phyloP scores from a whole-genome alignment of 2,329 filamentous ascomycete genomes.

The Nothophoma quercina region DNA sequence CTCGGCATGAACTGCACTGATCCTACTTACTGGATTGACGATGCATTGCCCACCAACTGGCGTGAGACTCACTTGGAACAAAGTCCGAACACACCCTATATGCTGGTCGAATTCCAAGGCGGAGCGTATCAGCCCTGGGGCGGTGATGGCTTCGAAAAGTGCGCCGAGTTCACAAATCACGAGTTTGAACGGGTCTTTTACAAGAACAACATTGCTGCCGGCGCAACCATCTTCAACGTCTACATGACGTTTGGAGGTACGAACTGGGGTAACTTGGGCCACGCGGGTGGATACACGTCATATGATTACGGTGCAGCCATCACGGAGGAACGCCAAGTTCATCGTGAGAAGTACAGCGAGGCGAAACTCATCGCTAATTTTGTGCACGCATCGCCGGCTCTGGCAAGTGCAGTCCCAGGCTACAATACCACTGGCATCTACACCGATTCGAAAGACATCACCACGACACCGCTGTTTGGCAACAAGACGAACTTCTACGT shows the following conservation, averaged over 20 bases:
- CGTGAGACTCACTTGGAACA: conserved; percentile 61
- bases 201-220: conserved; percentile 73
- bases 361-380: conserved; percentile 78
- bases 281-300: conserved; percentile 62
- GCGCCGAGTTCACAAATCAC: conserved; percentile 68
- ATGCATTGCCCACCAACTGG: conserved; percentile 62
- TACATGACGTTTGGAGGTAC: conserved; percentile 85
- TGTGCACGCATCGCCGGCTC: conserved; percentile 71
- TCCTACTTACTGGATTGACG: conserved; percentile 65
- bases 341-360: conserved; percentile 78
- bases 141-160: conserved; percentile 71
- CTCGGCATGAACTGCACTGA: conserved; percentile 66
- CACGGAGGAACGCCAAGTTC: conserved; percentile 70
- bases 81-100: conserved; percentile 70
- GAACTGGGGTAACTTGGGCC: conserved; percentile 81
- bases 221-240: conserved; percentile 70
- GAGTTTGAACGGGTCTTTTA: conserved; percentile 79
- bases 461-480: conserved; percentile 67
- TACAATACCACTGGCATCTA: conserved; percentile 29
- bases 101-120: conserved; percentile 69
- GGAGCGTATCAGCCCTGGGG: conserved; percentile 77
- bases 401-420: conserved; percentile 59
- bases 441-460: conserved; percentile 53
- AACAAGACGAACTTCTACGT: conserved; percentile 68
- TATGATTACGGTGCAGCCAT: conserved; percentile 70